Evolutionary conservation across 257 asterid genomes (phyloP), one percentile per base, ranked within the genome.

Genomic region (Rhazya stricta): DNA sequence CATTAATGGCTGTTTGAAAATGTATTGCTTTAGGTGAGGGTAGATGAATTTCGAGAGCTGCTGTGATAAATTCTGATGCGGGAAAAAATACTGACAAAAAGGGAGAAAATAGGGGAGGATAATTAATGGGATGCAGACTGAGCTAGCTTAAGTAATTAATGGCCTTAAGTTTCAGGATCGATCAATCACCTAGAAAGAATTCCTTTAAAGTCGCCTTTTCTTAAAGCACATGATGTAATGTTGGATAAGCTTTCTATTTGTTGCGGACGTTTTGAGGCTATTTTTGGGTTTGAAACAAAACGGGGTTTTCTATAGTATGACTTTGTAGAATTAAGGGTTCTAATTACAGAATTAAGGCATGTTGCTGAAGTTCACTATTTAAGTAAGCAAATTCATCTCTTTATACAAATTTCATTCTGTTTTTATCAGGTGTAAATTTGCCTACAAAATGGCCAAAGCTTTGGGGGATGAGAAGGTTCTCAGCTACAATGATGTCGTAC

Each of bases 401-500:
- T 57, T 34, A 23, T 3, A 18, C 13, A 61, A 36, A 23, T 21
- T 39, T 66, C 50, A 23, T 37, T 37, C 30, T n/a, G 5, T 37
- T 54, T 56, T 62, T 23, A 25, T 5, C 68, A 41, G 58, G 73
- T 57, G 0, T 15, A 34, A 13, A 23, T 10, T 45, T 63, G 43
- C 25, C 9, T 21, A 32, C 12, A 0, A 73, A 77, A 87, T 90
- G 93, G 85, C 81, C 66, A 82, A 76, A 60, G 37, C 30, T 43
- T 29, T 41, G 23, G 81, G 77, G 3, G 80, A 87, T 61, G 91
- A 90, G 68, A 90, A 85, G 85, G 75, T 94, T 57, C 93, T 94
- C 74, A 90, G 96, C 84, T 90, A 89, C 81, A 87, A 87, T 0
- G 96, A 91, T 69, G 96, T 90, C 23, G 94, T 90, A 13, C 90